Base-by-base conservation (phyloP, 331 rosid genomes). In the Malus hybrid region DNA sequence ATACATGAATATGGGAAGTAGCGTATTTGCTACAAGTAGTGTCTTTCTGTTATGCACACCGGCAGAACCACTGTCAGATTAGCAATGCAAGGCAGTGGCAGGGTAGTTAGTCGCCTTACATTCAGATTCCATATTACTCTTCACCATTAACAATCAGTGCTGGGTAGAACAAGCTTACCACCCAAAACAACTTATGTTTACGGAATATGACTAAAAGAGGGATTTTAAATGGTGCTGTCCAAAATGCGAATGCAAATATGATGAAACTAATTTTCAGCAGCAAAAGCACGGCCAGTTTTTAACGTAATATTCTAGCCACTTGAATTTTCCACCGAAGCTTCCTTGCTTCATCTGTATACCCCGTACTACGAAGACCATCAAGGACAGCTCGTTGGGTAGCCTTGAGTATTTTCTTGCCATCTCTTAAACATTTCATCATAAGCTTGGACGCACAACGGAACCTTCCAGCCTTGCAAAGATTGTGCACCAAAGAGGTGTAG, bases 401-500 rank as follows among this genome's bases (percentile, higher is more conserved):
- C 68, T 22, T 83, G 54, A 83, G 84, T 39, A 88, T 80, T 67
- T 65, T 75, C 79, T 82, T 86, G 22, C 95, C 95, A 28, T 75
- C 60, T 83, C 83, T 86, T 62, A 88, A 33, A 78, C 91, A 87
- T 74, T 83, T 72, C 54, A 86, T 14, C 84, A 91, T 79, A 75
- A 87, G 70, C 78, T 90, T 90, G 29, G 96, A 87, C 6, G 98
- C 97, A 76, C 78, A 72, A 32, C 78, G 83, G 34, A 80, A 86
- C 81, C 87, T 85, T 34, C 89, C 31, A 36, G 80, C 90, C 88
- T 77, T 86, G 87, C 96, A 93, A 86, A 93, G 98, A 84, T 86
- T 88, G 78, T 86, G 85, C 85, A 86, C 90, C 83, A 90, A 78
- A 62, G 89, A 89, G 64, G 90, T 83, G 73, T 87, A 88, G 3